These are phyloP conservation scores for Tardiomyces blankii DNA, from an alignment of 1,139 yeast species.

Conservation along the genomic window DNA sequence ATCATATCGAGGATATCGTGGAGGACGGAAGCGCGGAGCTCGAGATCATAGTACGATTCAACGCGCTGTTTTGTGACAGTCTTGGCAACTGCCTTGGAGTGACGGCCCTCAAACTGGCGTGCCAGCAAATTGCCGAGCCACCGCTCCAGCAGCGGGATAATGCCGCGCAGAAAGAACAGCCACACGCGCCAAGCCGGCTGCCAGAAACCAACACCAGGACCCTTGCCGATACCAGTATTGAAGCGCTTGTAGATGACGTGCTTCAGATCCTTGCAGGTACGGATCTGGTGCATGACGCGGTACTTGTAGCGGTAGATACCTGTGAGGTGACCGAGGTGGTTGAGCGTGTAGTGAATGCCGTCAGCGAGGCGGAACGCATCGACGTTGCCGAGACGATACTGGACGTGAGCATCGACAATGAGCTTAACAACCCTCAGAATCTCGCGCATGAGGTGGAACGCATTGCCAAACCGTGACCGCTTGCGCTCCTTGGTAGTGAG, in stretches of 20 bases:
- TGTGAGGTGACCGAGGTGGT: constrained; percentile 90
- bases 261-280: constrained; percentile 91
- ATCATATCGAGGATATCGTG: constrained; percentile 95
- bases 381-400: constrained; percentile 75
- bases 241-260: constrained; percentile 81
- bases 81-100: constrained; percentile 83
- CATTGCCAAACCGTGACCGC: constrained; percentile 91
- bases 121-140: constrained; percentile 91
- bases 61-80: constrained; percentile 92
- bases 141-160: constrained; percentile 83
- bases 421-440: constrained; percentile 71
- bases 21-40: constrained; percentile 87
- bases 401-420: constrained; percentile 89
- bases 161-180: constrained; percentile 86
- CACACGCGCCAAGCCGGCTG: constrained; percentile 98
- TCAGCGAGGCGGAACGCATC: constrained; percentile 95
- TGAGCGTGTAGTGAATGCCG: constrained; percentile 79
- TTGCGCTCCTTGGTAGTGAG: constrained; percentile 94
- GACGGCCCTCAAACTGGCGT: constrained; percentile 93
- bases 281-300: constrained; percentile 95
- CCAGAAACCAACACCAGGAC: constrained; percentile 99
- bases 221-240: constrained; percentile 78
- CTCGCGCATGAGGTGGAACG: constrained; percentile 90
- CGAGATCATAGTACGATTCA: constrained; percentile 90
- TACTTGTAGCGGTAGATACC: constrained; percentile 96